Conservation (phyloP, 1,284 basidiomycete genomes). For the Cutaneotrichosporon spelunceum region DNA sequence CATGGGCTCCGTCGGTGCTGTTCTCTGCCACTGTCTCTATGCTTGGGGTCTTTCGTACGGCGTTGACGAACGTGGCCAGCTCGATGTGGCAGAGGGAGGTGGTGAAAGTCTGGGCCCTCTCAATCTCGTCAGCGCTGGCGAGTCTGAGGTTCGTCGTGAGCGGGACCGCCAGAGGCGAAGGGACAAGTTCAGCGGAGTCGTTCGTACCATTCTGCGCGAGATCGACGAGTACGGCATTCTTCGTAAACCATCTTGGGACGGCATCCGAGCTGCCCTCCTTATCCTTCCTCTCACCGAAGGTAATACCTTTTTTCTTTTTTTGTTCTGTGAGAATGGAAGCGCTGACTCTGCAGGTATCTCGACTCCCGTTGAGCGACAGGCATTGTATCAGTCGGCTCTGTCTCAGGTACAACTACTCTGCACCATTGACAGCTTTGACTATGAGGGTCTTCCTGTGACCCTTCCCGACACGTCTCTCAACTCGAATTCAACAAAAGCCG, state of each 20-base stretch:
- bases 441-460: slow-evolving; percentile 47
- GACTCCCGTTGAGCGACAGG: slow-evolving; percentile 58
- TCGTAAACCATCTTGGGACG: slow-evolving; percentile 79
- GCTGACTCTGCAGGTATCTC: slow-evolving; percentile 50
- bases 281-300: slow-evolving; percentile 76
- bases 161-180: slow-evolving; percentile 50
- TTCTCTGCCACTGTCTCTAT: slow-evolving; percentile 59
- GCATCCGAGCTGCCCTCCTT: slow-evolving; percentile 70
- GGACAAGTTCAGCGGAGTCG: slow-evolving; percentile 58
- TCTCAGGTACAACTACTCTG: slow-evolving; percentile 70
- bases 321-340: slow-evolving; percentile 1
- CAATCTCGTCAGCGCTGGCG: slow-evolving; percentile 25
- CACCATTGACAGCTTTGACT: slow-evolving; percentile 56
- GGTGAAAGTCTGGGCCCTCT: slow-evolving; percentile 23
- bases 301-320: slow-evolving; percentile 46
- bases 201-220: slow-evolving; percentile 68
- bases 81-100: slow-evolving; percentile 40
- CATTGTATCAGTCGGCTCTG: slow-evolving; percentile 63
- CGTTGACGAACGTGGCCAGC: slow-evolving; percentile 67
- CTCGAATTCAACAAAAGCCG: slow-evolving; percentile 56
- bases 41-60: slow-evolving; percentile 84
- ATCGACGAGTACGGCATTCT: slow-evolving; percentile 73
- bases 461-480: slow-evolving; percentile 53
- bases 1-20: slow-evolving; percentile 56
- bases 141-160: slow-evolving; percentile 46